Base-by-base conservation (phyloP, 257 asterid species). In the Coffea eugenioides region DNA sequence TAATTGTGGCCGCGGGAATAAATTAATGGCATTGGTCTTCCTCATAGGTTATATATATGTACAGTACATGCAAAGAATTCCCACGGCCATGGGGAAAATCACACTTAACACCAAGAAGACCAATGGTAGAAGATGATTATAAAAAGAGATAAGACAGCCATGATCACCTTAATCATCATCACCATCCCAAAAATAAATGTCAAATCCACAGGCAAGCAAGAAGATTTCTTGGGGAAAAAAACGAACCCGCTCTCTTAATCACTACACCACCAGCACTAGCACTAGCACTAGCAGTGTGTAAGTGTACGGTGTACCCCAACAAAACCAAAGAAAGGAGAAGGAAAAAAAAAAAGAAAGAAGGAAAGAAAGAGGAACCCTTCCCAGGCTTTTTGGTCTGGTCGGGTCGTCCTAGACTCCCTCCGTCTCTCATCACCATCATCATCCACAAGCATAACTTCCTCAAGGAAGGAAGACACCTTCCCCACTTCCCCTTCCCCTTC, bases 171-270 rank as follows among this genome's bases (percentile, higher is more conserved):
- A 39, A 76, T 61, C 74, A 54, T 18, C 70, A 56, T 74, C 51
- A 20, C 57, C 56, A 61, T 34, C 49, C 15, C 43, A 2, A 6
- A n/a, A 8, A 15, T 31, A 69, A 77, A 36, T 70, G 82, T 57
- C 71, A 43, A 72, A 46, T 23, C 68, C 74, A 16, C 41, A 41
- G 1, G 13, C 20, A 34, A 9, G 72, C 41, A 6, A 5, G 0
- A n/a, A 8, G 31, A 31, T 31, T 31, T 1, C 0, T 31, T 39
- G 23, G 73, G 27, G 45, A 81, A 65, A 74, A 65, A 20, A 51
- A 67, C 16, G 67, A 20, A 48, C 12, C 21, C 80, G 66, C 80
- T 27, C 66, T 67, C 76, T 52, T 43, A 74, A 74, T 65, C 57
- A 36, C 21, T 31, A 14, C 39, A 0, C 1, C 31, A 31, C 31